Evolutionary conservation across 1,284 basidiomycete species (phyloP).

Genomic region (Boletus sp.): DNA sequence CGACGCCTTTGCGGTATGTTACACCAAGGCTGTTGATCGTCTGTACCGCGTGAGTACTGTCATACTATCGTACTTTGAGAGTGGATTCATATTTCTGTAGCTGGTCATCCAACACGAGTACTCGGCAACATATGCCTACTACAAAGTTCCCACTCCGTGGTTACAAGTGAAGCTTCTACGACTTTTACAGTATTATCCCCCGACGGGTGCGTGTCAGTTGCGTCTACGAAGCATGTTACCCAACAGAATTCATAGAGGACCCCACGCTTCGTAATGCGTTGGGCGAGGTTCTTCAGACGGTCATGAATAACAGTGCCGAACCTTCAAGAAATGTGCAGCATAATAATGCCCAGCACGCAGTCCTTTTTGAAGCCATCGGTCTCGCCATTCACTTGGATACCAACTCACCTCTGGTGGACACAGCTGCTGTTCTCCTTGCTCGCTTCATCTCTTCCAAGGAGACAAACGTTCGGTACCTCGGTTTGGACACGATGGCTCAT

Average conservation of each 20-base stretch:
- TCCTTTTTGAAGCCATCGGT: constrained; percentile 98
- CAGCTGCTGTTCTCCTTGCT: constrained; percentile 90
- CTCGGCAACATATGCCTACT: constrained; percentile 89
- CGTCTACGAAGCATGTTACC: background rate
- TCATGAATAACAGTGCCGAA: constrained; percentile 92
- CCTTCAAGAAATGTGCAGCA: constrained; percentile 96
- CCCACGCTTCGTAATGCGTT: constrained; percentile 74
- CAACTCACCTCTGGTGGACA: constrained; percentile 84
- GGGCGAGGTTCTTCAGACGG: constrained; percentile 83
- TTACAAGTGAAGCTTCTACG: constrained; percentile 95
- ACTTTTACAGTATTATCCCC: constrained; percentile 93
- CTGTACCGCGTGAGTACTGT: constrained; percentile 68
- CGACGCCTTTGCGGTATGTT: constrained; percentile 87
- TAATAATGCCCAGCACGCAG: constrained; percentile 97
- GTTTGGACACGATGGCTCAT: constrained; percentile 98
- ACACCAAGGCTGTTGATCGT: constrained; percentile 92
- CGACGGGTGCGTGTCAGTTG: constrained; percentile 63
- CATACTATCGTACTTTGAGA: background rate
- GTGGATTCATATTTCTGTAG: constrained; percentile 41
- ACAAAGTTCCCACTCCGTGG: constrained; percentile 98
- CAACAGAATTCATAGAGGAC: constrained; percentile 61
- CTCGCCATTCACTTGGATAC: constrained; percentile 97
- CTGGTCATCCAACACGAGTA: constrained; percentile 91
- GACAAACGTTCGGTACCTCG: constrained; percentile 97
- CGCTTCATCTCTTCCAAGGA: constrained; percentile 97